phyloP scores from a whole-genome alignment of 2,329 filamentous ascomycete species.

The Pseudocercospora macadamiae region DNA sequence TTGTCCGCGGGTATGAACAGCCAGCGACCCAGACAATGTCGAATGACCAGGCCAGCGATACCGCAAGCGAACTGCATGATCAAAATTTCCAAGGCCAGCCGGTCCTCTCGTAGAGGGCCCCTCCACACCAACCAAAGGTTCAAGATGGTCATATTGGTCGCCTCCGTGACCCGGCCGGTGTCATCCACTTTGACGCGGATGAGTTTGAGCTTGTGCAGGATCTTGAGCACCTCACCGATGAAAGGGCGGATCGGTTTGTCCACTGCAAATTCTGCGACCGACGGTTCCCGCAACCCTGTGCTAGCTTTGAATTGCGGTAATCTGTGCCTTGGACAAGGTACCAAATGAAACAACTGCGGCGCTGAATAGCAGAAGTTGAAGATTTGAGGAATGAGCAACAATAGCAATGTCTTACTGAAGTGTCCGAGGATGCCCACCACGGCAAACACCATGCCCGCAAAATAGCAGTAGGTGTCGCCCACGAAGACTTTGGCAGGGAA shows the following conservation, averaged over 20 bases:
- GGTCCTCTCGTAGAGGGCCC: constrained; percentile 85
- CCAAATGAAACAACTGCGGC: constrained; percentile 85
- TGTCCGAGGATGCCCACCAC: constrained; percentile 96
- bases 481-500: constrained; percentile 95
- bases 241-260: constrained; percentile 68
- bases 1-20: constrained; percentile 88
- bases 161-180: constrained; percentile 73
- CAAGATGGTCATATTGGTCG: constrained; percentile 87
- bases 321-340: constrained; percentile 91
- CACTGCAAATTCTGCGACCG: constrained; percentile 68
- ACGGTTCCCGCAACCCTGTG: constrained; percentile 83
- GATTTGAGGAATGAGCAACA: constrained; percentile 89
- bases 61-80: constrained; percentile 76
- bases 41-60: constrained; percentile 78
- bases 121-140: constrained; percentile 97
- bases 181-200: constrained; percentile 69
- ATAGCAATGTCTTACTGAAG: constrained; percentile 93
- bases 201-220: constrained; percentile 70
- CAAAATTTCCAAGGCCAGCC: constrained; percentile 77
- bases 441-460: constrained; percentile 98
- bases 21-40: constrained; percentile 82
- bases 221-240: constrained; percentile 65
- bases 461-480: constrained; percentile 99
- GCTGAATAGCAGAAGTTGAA: constrained; percentile 96
- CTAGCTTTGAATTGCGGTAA: constrained; percentile 85